Conservation (phyloP, 2,329 filamentous ascomycete genomes). For the Scytalidium lignicola region DNA sequence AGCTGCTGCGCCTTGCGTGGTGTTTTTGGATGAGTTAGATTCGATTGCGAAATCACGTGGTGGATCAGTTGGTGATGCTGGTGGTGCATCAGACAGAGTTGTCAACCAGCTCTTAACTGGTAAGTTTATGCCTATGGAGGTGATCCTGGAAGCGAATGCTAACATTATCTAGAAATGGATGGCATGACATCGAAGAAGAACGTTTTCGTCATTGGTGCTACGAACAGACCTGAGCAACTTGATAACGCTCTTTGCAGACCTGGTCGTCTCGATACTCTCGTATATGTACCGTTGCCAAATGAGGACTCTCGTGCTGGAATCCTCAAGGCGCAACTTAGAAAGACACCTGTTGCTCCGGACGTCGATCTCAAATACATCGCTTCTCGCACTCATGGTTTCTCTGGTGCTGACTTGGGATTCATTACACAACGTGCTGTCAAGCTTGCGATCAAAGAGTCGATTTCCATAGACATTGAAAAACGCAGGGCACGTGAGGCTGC, state of each 20-base stretch:
- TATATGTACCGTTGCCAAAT: constrained; percentile 96
- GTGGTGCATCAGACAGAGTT: constrained; percentile 97
- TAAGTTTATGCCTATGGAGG: constrained; percentile 41
- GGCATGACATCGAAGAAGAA: constrained; percentile 99
- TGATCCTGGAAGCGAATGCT: constrained; percentile 29
- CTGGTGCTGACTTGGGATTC: constrained; percentile 98
- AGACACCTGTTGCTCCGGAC: constrained; percentile 86
- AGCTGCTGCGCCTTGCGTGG: constrained; percentile 93
- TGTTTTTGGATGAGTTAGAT: constrained; percentile 97
- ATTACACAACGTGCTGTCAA: constrained; percentile 98
- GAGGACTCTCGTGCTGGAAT: constrained; percentile 85
- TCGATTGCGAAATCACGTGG: constrained; percentile 99
- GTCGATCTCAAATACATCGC: constrained; percentile 90
- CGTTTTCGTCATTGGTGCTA: constrained; percentile 98
- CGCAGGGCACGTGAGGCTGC: constrained; percentile 83
- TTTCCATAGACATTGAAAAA: constrained; percentile 81
- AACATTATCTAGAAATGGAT: constrained; percentile 74
- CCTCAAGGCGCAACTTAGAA: constrained; percentile 92
- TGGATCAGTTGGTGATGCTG: constrained; percentile 91
- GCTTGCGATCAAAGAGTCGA: constrained; percentile 98
- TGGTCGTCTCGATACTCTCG: constrained; percentile 95
- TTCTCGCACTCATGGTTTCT: constrained; percentile 97
- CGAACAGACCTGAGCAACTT: constrained; percentile 97
- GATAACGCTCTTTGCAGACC: constrained; percentile 97
- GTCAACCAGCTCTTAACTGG: constrained; percentile 98